These are phyloP conservation scores for Fusarium nurragi DNA, from an alignment of 2,329 filamentous ascomycete species.

Conservation along the genomic window DNA sequence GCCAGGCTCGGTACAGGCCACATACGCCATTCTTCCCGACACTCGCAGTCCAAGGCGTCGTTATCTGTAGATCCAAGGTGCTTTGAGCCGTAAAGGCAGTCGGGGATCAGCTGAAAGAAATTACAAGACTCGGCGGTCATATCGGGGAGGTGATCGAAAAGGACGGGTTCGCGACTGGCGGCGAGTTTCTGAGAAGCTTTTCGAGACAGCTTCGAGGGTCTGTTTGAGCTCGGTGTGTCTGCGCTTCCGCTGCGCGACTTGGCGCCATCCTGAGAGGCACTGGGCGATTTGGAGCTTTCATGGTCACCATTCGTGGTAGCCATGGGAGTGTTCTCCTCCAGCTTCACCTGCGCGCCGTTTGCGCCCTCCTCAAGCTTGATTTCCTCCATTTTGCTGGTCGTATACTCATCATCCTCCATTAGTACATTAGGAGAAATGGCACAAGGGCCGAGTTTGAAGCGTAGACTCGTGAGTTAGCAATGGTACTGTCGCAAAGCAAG, in stretches of 20 bases:
- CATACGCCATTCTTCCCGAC: conserved; percentile 94
- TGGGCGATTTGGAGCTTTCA: conserved; percentile 50
- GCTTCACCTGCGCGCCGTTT: conserved; percentile 53
- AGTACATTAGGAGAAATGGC: conserved; percentile 41
- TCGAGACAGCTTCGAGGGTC: conserved; percentile 76
- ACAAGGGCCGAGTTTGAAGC: conserved; percentile 15
- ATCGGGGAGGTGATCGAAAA: conserved; percentile 81
- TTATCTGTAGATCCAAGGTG: conserved; percentile 91
- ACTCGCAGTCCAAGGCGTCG: conserved; percentile 93
- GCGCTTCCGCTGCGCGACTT: conserved; percentile 60
- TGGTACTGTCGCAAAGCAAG: conserved; percentile 16
- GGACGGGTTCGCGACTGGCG: conserved; percentile 66
- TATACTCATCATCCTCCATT: conserved; percentile 56
- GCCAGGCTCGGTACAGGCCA: conserved; percentile 34
- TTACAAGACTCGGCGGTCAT: conserved; percentile 78
- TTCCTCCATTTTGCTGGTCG: conserved; percentile 54
- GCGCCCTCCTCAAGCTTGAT: conserved; percentile 56
- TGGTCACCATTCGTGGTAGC: conserved; percentile 48
- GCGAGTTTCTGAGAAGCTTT: conserved; percentile 75
- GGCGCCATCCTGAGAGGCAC: conserved; percentile 55
- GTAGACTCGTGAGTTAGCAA: conserved; percentile 11
- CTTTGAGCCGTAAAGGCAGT: conserved; percentile 92
- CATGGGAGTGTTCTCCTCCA: conserved; percentile 53
- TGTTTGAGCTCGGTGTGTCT: conserved; percentile 59
- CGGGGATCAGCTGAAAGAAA: conserved; percentile 81